Evolutionary conservation across 2,329 filamentous ascomycete genomes (phyloP).

Genomic region (Aschersonia sp.): DNA sequence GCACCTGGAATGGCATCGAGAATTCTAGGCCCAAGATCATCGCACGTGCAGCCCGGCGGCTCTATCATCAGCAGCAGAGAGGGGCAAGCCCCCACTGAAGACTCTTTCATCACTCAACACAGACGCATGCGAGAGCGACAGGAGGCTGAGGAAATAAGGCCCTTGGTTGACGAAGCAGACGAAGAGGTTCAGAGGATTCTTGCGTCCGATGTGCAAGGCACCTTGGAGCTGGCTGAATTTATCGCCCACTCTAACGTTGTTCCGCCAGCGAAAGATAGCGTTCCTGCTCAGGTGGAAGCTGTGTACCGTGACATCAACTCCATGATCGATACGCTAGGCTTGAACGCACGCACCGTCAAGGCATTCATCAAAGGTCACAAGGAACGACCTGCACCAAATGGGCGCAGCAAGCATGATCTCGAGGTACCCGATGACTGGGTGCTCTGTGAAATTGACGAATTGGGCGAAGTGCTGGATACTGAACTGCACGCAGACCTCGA

Average conservation of each 20-base stretch:
- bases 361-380: constrained; percentile 55
- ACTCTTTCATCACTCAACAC: constrained; percentile 34
- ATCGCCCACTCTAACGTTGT: constrained; percentile 44
- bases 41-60: constrained; percentile 19
- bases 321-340: constrained; percentile 85
- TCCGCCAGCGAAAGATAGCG: constrained; percentile 37
- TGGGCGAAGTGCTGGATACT: constrained; percentile 48
- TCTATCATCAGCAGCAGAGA: constrained; percentile 26
- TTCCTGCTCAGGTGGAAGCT: constrained; percentile 49
- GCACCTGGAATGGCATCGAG: constrained; percentile 45
- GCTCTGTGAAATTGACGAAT: constrained; percentile 58
- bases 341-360: constrained; percentile 60
- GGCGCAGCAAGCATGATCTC: constrained; percentile 52
- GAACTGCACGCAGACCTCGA: constrained; percentile 53
- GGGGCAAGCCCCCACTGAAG: constrained; percentile 19
- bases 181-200: constrained; percentile 52
- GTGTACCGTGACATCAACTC: constrained; percentile 73
- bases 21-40: constrained; percentile 27
- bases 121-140: constrained; percentile 37
- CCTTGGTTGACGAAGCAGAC: constrained; percentile 54
- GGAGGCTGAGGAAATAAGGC: constrained; percentile 40
- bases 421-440: constrained; percentile 57
- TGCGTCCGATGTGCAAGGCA: constrained; percentile 44
- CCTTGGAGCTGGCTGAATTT: constrained; percentile 50
- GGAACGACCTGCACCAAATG: constrained; percentile 34